Evolutionary conservation across 2,329 filamentous ascomycete species (phyloP).

Genomic region (Verticillium alfalfae): DNA sequence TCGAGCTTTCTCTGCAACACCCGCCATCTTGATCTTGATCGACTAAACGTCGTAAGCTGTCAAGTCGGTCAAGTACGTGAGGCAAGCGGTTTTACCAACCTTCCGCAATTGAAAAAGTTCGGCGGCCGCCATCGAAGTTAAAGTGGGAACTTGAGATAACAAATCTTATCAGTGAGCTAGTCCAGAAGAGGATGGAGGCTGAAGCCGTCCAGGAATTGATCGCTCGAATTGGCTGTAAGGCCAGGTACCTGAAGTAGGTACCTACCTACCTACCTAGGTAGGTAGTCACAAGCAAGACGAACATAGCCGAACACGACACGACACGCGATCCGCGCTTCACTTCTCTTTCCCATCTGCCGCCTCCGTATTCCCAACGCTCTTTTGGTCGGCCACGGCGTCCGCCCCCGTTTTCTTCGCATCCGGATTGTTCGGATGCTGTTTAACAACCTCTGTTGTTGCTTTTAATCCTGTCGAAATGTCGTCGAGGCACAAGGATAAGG

Average conservation of each 20-base stretch:
- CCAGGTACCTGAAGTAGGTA: too few relatives aligned
- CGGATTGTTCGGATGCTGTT: conserved; percentile 25
- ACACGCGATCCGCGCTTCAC: conserved; percentile 1
- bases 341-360: not conserved
- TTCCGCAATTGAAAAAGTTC: not conserved
- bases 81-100: not conserved
- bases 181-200: not conserved
- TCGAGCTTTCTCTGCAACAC: conserved; percentile 85
- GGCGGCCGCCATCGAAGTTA: not conserved
- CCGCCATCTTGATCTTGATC: conserved; percentile 54
- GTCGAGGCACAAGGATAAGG: conserved; percentile 59
- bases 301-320: not conserved
- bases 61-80: not conserved
- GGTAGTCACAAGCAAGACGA: not conserved
- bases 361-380: not conserved
- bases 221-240: not conserved
- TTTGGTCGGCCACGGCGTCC: conserved; percentile 4
- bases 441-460: conserved; percentile 5
- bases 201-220: not conserved
- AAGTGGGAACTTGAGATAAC: not conserved
- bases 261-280: too few relatives aligned
- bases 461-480: conserved; percentile 25
- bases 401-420: not conserved
- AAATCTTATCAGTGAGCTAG: not conserved
- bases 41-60: not conserved